Evolutionary conservation across 108 stramenopile species (phyloP).

Genomic region (Skeletonema grethae): DNA sequence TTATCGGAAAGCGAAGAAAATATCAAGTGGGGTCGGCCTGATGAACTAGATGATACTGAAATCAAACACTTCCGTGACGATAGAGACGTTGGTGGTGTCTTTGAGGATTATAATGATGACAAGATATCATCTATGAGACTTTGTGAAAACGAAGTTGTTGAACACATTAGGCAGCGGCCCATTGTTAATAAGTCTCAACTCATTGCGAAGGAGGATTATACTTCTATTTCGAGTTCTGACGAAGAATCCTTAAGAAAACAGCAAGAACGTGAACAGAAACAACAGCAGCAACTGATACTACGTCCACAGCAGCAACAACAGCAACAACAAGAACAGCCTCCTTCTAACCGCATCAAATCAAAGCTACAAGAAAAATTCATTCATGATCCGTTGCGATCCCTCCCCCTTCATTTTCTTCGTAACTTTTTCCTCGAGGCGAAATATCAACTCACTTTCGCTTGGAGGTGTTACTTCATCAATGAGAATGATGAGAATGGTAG

Average conservation of each 20-base stretch:
- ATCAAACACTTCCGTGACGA: background rate
- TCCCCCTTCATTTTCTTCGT: conserved; percentile 26
- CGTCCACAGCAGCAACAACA: background rate
- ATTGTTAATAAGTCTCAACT: background rate
- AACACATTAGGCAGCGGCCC: background rate
- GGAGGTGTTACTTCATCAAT: conserved; percentile 2
- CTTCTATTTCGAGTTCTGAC: background rate
- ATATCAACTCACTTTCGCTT: conserved; percentile 11
- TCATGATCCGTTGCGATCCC: conserved; percentile 27
- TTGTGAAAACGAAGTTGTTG: background rate
- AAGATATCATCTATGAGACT: background rate
- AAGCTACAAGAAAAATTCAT: conserved; percentile 30
- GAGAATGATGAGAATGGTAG: background rate
- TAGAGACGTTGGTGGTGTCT: background rate
- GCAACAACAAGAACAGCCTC: background rate
- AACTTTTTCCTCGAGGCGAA: conserved; percentile 19
- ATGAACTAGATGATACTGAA: conserved; percentile 17
- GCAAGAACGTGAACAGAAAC: background rate
- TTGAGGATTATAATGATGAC: background rate
- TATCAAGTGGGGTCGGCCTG: conserved; percentile 24
- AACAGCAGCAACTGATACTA: background rate
- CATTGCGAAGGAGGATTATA: background rate
- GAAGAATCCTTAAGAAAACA: background rate
- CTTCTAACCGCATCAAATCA: conserved; percentile 5
- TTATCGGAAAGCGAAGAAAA: conserved; percentile 24